Evolutionary conservation across 768 basidiomycete genomes (phyloP).

Genomic region (Amanita phalloides): DNA sequence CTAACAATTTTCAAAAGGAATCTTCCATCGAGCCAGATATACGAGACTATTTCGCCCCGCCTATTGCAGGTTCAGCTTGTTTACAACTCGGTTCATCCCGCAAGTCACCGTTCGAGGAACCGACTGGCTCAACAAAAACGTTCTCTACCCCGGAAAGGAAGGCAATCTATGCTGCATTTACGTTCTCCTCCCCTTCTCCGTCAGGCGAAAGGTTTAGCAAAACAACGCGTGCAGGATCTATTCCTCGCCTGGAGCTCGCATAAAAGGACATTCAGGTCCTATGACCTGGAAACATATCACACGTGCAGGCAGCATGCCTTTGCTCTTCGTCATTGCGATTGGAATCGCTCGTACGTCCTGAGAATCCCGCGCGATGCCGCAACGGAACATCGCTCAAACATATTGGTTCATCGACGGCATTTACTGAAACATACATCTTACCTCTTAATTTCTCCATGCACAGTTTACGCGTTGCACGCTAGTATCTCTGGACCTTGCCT

Average conservation of each 20-base stretch:
- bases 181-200: constrained; percentile 67
- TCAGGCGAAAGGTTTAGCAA: constrained; percentile 43
- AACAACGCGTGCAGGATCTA: constrained; percentile 22
- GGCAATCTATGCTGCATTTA: constrained; percentile 64
- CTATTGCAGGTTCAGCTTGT: constrained; percentile 20
- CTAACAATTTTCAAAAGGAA: constrained; percentile 26
- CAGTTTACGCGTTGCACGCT: constrained; percentile 3
- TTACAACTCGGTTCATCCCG: constrained; percentile 13
- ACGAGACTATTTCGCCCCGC: constrained; percentile 40
- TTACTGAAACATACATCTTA: constrained; percentile 1
- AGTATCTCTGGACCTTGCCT: background rate
- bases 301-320: constrained; percentile 5
- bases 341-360: background rate
- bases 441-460: constrained; percentile 5
- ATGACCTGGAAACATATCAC: constrained; percentile 4
- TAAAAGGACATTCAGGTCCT: constrained; percentile 2
- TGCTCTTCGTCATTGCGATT: background rate
- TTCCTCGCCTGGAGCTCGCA: constrained; percentile 15
- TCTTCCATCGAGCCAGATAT: constrained; percentile 45
- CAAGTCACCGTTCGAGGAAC: constrained; percentile 16
- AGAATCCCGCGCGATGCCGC: constrained; percentile 1
- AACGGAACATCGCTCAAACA: background rate
- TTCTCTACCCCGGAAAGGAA: constrained; percentile 71
- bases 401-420: background rate
- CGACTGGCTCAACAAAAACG: constrained; percentile 19